Percentiles rank a stretch among this genome's conserved stretches.
phyloP scores from a whole-genome alignment of 441 rosid species.

The Syzygium syzygioides region DNA sequence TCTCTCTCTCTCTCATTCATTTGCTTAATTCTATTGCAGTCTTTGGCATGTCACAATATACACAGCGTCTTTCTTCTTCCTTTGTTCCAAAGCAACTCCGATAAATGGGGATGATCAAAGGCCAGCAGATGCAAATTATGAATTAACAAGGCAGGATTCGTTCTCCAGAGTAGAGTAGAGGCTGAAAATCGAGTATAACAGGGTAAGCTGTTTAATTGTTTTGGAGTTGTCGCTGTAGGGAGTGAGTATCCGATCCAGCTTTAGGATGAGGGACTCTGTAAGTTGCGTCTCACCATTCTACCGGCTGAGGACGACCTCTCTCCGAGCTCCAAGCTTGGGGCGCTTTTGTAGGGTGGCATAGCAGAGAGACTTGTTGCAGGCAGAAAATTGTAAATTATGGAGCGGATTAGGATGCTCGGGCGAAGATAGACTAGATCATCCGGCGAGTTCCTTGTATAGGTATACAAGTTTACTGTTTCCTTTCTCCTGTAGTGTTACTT shows the following conservation, averaged over 20 bases:
- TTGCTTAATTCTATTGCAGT: constrained; percentile 38
- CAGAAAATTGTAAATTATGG: background rate
- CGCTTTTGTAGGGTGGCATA: background rate
- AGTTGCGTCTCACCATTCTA: background rate
- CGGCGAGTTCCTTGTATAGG: background rate
- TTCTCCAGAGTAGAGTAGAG: constrained; percentile 33
- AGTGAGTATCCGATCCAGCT: background rate
- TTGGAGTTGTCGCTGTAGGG: background rate
- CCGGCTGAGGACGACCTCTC: background rate
- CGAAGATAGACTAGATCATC: background rate
- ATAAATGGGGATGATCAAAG: constrained; percentile 28
- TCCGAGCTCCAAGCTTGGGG: background rate
- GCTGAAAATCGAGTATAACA: background rate
- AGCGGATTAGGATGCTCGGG: background rate
- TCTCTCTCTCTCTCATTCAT: background rate
- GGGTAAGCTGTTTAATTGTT: background rate
- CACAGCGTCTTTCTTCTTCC: constrained; percentile 91
- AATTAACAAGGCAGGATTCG: constrained; percentile 66
- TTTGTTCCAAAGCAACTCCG: constrained; percentile 64
- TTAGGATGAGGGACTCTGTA: background rate
- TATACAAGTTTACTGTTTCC: background rate
- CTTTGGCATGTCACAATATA: constrained; percentile 85
- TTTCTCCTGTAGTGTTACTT: background rate
- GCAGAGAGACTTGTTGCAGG: background rate
- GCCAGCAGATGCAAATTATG: constrained; percentile 32